A percentile compares a stretch with the other conserved stretches of the same genome.
Evolutionary conservation across 1,139 yeast species (phyloP).

Genomic region (Nematodospora anomalae): DNA sequence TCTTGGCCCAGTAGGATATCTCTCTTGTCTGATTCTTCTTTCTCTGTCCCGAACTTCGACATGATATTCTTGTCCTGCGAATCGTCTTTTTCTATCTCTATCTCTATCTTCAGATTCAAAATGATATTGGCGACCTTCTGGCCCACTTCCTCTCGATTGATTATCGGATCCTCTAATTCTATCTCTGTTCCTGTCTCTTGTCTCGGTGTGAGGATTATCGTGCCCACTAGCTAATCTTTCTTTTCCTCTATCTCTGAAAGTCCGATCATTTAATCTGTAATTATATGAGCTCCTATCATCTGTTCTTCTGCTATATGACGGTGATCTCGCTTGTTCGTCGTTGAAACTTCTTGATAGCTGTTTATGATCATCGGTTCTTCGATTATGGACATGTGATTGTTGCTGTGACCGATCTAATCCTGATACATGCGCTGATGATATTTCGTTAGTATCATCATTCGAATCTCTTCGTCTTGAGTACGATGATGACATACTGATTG

Average conservation of each 20-base stretch:
- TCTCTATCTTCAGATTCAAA: slow-evolving; percentile 13
- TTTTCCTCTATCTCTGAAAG: slow-evolving; percentile 4
- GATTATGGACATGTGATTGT: background rate
- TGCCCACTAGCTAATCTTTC: background rate
- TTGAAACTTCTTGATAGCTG: background rate
- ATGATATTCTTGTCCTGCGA: background rate
- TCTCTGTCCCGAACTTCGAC: background rate
- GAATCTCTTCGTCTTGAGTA: slow-evolving; percentile 9
- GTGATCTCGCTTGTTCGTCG: background rate
- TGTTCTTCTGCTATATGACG: slow-evolving; percentile 5
- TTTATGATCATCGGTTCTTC: background rate
- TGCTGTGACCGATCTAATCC: background rate
- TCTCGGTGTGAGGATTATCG: background rate
- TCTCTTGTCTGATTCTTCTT: background rate
- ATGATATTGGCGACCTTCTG: no score
- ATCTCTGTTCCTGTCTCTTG: slow-evolving; percentile 3
- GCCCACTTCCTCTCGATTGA: background rate
- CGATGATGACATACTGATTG: slow-evolving; percentile 12
- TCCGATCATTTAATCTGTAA: background rate
- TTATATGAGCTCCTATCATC: slow-evolving; percentile 3
- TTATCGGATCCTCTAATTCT: slow-evolving; percentile 2
- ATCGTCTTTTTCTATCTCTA: slow-evolving; percentile 16
- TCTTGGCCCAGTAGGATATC: slow-evolving; percentile 2
- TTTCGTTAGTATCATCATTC: slow-evolving; percentile 12
- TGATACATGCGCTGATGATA: slow-evolving; percentile 6